Base-by-base conservation (phyloP, 2,329 filamentous ascomycete species). In the Rosellinia necatrix region DNA sequence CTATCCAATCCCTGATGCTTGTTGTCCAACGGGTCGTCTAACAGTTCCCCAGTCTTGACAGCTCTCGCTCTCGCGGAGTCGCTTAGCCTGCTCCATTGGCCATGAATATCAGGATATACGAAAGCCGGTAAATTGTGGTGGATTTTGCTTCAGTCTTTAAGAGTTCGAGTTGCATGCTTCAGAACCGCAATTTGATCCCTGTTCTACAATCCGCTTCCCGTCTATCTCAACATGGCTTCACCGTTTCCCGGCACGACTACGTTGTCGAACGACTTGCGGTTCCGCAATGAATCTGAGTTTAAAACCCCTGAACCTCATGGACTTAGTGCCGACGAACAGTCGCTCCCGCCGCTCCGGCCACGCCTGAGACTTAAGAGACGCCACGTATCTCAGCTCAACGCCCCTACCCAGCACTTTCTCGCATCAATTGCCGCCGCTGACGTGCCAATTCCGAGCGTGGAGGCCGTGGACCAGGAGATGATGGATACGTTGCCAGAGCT, bases 391-490 rank as follows among this genome's bases (percentile, higher is more conserved):
- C 76, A 79, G 53, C 74, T 82, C 9, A 71, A 77, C 56, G 83
- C 83, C 32, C 83, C 85, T 2, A 87, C 85, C 1, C 78, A 85
- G 65, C 83, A 87, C 47, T 88, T 88, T 65, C 78, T 88, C n/a
- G 84, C 83, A 2, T 87, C 84, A 3, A 85, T 88, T 54, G 84
- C 83, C 40, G 83, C 84, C 15, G 85, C 83, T 58, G 85, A 88
- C 67, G 75, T 86, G 3, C 83, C 84, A 21, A 80, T 88, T 48
- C 85, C 84, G 12, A 87, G 84, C 68, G 86, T 88, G 53, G 85
- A 88, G 70, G 76, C 81, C 34, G 47, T 63, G 49, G 76, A 80
- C 63, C 74, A 76, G 62, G 75, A 77, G 37, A 78, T 79, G 75
- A 66, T 71, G 30, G 72, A 75, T 56, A 66, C 69, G 13, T 67